phyloP scores from a whole-genome alignment of 805 yeast species.

The Zygosaccharomyces bailii region DNA sequence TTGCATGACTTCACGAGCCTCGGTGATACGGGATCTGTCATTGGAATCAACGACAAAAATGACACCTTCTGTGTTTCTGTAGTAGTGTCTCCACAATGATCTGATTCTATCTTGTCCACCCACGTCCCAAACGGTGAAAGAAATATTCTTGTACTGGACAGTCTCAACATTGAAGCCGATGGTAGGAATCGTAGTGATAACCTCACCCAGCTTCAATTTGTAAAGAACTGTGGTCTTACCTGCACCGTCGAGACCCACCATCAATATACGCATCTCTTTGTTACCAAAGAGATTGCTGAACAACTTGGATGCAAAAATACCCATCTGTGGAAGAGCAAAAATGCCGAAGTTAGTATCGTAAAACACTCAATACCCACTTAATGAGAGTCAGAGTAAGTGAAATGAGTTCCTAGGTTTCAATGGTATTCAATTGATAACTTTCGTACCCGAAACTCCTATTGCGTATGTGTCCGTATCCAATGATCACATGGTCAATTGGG shows the following conservation, averaged over 20 bases:
- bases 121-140: slow-evolving; percentile 98
- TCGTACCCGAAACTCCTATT: background rate
- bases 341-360: background rate
- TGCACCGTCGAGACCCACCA: slow-evolving; percentile 98
- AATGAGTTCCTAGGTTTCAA: background rate
- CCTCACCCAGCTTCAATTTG: slow-evolving; percentile 92
- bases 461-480: background rate
- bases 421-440: background rate
- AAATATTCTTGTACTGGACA: slow-evolving; percentile 93
- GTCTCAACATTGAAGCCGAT: slow-evolving; percentile 97
- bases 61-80: slow-evolving; percentile 98
- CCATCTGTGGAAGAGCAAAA: slow-evolving; percentile 53
- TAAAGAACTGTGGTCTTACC: slow-evolving; percentile 97
- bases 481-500: background rate
- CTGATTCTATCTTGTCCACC: slow-evolving; percentile 99
- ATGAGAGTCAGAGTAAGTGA: background rate
- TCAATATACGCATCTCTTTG: slow-evolving; percentile 95
- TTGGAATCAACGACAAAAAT: slow-evolving; percentile 96
- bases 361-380: background rate
- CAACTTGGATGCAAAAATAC: slow-evolving; percentile 90
- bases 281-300: slow-evolving; percentile 94
- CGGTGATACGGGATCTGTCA: slow-evolving; percentile 96
- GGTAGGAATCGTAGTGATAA: slow-evolving; percentile 94
- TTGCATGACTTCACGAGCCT: slow-evolving; percentile 97
- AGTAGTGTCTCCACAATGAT: slow-evolving; percentile 98